Percentiles rank a stretch among this genome's conserved stretches.
Evolutionary conservation across 495 filamentous ascomycete species (phyloP).

Genomic region (Aspergillus nanangensis): DNA sequence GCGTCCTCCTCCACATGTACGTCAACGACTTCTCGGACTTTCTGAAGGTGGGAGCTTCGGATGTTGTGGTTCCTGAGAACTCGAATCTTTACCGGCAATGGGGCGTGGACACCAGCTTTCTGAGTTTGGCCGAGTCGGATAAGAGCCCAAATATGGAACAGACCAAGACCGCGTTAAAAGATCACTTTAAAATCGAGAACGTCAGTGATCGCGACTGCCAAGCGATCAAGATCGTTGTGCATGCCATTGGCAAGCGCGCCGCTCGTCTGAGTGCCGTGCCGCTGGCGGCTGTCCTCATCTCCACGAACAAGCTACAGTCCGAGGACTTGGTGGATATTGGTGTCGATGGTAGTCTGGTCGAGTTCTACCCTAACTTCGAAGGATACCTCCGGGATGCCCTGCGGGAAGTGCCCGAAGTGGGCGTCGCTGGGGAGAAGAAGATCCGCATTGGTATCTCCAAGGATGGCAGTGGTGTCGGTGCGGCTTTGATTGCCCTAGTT

Average conservation of each 20-base stretch:
- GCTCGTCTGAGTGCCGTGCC: conserved; percentile 86
- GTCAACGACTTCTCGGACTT: conserved; percentile 60
- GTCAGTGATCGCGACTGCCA: conserved; percentile 72
- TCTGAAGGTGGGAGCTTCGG: background rate
- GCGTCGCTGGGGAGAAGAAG: conserved; percentile 65
- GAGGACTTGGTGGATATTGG: conserved; percentile 77
- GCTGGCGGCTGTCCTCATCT: conserved; percentile 73
- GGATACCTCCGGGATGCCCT: conserved; percentile 73
- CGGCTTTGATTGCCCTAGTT: conserved; percentile 83
- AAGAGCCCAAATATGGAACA: conserved; percentile 54
- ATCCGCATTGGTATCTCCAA: conserved; percentile 90
- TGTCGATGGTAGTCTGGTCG: conserved; percentile 85
- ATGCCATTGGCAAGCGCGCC: conserved; percentile 81
- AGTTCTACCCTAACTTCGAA: conserved; percentile 88
- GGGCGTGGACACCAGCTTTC: conserved; percentile 84
- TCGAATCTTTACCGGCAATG: conserved; percentile 73
- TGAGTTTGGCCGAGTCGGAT: conserved; percentile 79
- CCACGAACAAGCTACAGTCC: conserved; percentile 61
- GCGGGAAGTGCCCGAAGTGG: conserved; percentile 65
- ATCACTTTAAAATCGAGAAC: conserved; percentile 65
- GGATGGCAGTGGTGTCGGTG: conserved; percentile 89
- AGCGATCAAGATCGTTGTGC: conserved; percentile 73
- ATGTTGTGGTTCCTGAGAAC: conserved; percentile 50
- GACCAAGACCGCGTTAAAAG: conserved; percentile 71
- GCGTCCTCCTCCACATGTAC: conserved; percentile 63